Evolutionary conservation across 768 basidiomycete species (phyloP), one percentile per base, ranked within the genome.

Genomic region (Lactarius hatsudake): DNA sequence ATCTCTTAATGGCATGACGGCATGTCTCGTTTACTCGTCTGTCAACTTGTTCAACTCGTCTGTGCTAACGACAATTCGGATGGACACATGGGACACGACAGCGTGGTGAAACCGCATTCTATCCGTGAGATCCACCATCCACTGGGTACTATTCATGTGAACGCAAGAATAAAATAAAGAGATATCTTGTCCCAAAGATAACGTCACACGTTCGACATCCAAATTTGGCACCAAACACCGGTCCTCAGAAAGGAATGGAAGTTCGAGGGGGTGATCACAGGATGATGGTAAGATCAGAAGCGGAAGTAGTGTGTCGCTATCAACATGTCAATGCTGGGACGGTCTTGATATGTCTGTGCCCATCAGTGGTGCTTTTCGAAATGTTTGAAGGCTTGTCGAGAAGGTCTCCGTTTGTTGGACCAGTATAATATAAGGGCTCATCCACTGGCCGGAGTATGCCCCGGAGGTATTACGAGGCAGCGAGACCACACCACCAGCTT

Each of bases 51-150:
- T 51, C 23, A 26, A 15, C 51, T 7, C 51, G 51, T 38, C 64
- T 87, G 87, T 23, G 86, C 84, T 28, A 94, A 93, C 72, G 92
- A 94, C 78, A 91, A 92, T 75, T 91, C 93, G 74, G 83, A 91
- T 68, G 89, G 90, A 71, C 83, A 89, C 12, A 82, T 85, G 76
- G 88, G 76, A 32, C 90, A 86, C 70, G 79, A 86, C 72, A 79
- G 78, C 45, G 75, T 85, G 67, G 75, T 85, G 70, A 78, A 79
- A 64, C 80, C 81, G 70, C 79, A 84, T 36, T 82, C 83, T 4
- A 77, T 87, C 34, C 74, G 86, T n/a, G 86, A 86, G 72, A 79
- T 87, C 28, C 86, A 87, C 75, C 7, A 32, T 5, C 32, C 32
- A 32, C 32, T 78, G 86, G 32, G 80, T 83, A 78, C 86, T 85